Evolutionary conservation across 768 basidiomycete genomes (phyloP), one percentile per base, ranked within the genome.

Genomic region (Auricularia heimuer): DNA sequence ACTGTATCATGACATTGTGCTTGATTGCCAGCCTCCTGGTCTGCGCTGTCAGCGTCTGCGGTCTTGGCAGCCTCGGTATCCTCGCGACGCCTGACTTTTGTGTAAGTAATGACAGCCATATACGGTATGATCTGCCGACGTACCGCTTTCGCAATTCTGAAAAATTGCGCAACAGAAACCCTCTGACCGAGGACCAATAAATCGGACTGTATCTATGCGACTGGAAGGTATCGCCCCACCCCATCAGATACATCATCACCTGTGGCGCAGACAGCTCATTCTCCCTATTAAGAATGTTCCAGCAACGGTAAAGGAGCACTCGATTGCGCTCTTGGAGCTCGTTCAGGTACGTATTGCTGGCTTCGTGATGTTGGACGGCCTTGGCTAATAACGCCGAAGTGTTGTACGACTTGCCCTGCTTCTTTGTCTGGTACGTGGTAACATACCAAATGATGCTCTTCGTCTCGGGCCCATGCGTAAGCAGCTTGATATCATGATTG

Each of bases 401-500:
- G 62, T 82, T 82, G 56, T 68, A 72, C 0, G 71, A 67, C 10
- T 68, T 66, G 7, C 64, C 58, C 62, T 81, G 79, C 12, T 75
- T 75, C 66, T 81, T 82, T 0, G 73, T 69, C 0, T 68, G 65
- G 63, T 81, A 81, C 0, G 11, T 62, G 0, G 73, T 76, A 1
- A 76, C 63, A 64, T 82, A 82, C 58, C 68, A 79, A 0, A 74
- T 69, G 0, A 79, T 58, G 39, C 73, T 69, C 33, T 70, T 71
- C 0, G 79, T 79, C 2, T 77, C 76, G 0, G 24, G 24, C 0
- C 74, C 76, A 69, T 76, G 76, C 0, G 76, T 78, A 0, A 81
- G 24, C 0, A 82, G 65, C 61, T 82, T 82, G 0, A 56, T 54
- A 64, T 83, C 77, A 63, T 81, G 75, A 64, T 83, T 82, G 64